A percentile compares a stretch with the other conserved stretches of the same genome.
Evolutionary conservation across 768 basidiomycete genomes (phyloP).

Genomic region (Auriscalpium microsporum): DNA sequence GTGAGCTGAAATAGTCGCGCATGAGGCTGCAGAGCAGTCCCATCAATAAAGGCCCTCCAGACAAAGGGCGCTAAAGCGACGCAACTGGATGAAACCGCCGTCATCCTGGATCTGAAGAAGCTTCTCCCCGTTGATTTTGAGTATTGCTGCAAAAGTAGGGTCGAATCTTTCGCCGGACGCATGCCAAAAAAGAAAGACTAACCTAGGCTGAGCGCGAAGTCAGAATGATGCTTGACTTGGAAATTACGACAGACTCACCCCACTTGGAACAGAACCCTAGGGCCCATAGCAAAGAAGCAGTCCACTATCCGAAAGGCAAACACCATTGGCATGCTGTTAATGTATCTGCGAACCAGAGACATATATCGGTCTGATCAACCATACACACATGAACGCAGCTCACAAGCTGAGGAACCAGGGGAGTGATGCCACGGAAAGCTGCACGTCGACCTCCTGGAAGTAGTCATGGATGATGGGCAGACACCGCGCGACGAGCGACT

Average conservation of each 20-base stretch:
- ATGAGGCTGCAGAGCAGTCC: slow-evolving; percentile 52
- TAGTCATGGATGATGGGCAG: slow-evolving; percentile 93
- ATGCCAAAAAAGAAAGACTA: slow-evolving; percentile 18
- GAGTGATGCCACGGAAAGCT: slow-evolving; percentile 91
- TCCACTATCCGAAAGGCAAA: slow-evolving; percentile 97
- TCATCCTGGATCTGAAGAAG: slow-evolving; percentile 92
- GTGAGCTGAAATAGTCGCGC: slow-evolving; percentile 89
- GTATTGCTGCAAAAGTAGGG: slow-evolving; percentile 53
- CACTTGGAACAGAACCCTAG: slow-evolving; percentile 97
- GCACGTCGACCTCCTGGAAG: slow-evolving; percentile 85
- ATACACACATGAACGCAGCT: slow-evolving; percentile 29
- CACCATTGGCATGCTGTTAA: slow-evolving; percentile 94
- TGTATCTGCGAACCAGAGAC: slow-evolving; percentile 41
- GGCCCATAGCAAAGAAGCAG: slow-evolving; percentile 98
- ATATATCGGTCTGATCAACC: slow-evolving; percentile 1
- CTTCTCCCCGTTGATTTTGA: slow-evolving; percentile 95
- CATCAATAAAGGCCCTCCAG: too few species aligned
- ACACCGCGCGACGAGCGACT: slow-evolving; percentile 82
- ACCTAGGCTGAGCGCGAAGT: slow-evolving; percentile 39
- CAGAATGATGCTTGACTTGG: background rate
- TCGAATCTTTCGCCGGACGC: background rate
- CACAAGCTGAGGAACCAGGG: slow-evolving; percentile 98
- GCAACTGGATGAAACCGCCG: slow-evolving; percentile 90
- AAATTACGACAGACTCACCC: slow-evolving; percentile 48
- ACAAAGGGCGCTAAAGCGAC: background rate